A percentile compares a stretch with the other conserved stretches of the same genome.
Evolutionary conservation across 768 basidiomycete genomes (phyloP).

Genomic region (Suillus variegatus): DNA sequence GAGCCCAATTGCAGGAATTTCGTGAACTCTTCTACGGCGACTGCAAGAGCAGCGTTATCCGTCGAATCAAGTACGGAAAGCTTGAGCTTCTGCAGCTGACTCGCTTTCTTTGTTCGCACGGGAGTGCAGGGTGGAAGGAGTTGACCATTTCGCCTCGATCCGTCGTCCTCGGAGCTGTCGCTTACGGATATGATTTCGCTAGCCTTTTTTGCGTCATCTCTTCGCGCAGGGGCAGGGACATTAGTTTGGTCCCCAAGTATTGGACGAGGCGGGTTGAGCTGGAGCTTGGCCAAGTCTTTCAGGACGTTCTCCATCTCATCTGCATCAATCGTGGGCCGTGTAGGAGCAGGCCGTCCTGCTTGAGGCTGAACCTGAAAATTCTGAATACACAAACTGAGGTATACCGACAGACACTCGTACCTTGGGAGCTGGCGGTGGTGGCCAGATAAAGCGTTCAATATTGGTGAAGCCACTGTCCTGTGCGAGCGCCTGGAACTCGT

Average conservation of each 20-base stretch:
- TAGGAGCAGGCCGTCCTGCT: slow-evolving; percentile 23
- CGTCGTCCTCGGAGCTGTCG: slow-evolving; percentile 35
- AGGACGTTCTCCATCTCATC: slow-evolving; percentile 58
- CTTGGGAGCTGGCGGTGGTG: slow-evolving; percentile 47
- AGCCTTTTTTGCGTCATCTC: slow-evolving; percentile 24
- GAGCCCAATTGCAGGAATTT: slow-evolving; percentile 61
- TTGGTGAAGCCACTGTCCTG: slow-evolving; percentile 57
- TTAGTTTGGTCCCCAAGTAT: slow-evolving; percentile 55
- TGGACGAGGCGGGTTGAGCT: slow-evolving; percentile 48
- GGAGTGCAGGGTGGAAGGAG: slow-evolving; percentile 30
- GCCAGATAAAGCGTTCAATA: slow-evolving; percentile 71
- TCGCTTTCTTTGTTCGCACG: slow-evolving; percentile 42
- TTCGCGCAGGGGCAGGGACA: slow-evolving; percentile 37
- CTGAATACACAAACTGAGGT: slow-evolving; percentile 4
- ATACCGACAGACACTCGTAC: slow-evolving; percentile 19
- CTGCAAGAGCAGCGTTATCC: slow-evolving; percentile 57
- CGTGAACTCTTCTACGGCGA: slow-evolving; percentile 60
- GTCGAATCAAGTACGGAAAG: slow-evolving; percentile 43
- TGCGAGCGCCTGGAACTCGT: slow-evolving; percentile 66
- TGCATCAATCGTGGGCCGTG: slow-evolving; percentile 29
- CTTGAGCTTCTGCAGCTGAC: slow-evolving; percentile 50
- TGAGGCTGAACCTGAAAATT: slow-evolving; percentile 30
- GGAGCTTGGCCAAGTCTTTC: slow-evolving; percentile 57
- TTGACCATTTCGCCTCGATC: slow-evolving; percentile 17
- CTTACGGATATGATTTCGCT: slow-evolving; percentile 47